phyloP scores from a whole-genome alignment of 2,329 filamentous ascomycete species.

The Pezicula radicicola region DNA sequence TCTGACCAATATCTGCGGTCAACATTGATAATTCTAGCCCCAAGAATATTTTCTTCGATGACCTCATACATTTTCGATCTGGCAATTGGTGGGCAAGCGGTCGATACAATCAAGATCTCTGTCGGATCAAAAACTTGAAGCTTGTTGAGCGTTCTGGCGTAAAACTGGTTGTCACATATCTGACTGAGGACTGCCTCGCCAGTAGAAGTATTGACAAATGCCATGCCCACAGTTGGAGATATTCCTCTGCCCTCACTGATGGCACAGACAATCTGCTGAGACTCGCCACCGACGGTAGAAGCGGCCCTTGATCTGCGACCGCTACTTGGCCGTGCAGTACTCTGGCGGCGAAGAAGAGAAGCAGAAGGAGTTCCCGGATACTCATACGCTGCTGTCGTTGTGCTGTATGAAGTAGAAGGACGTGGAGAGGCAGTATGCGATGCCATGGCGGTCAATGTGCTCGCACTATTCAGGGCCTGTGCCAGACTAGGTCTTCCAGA shows the following conservation, averaged over 20 bases:
- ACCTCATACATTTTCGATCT: slow-evolving; percentile 74
- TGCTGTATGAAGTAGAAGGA: slow-evolving; percentile 17
- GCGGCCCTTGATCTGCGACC: slow-evolving; percentile 23
- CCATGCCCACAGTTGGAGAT: slow-evolving; percentile 78
- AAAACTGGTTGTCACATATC: slow-evolving; percentile 91
- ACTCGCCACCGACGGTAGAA: slow-evolving; percentile 39
- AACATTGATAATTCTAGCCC: slow-evolving; percentile 58
- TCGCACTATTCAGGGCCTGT: too few species aligned
- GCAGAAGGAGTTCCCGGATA: slow-evolving; percentile 24
- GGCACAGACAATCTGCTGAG: slow-evolving; percentile 80
- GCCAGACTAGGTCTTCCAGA: too few species aligned
- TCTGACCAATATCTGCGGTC: slow-evolving; percentile 87
- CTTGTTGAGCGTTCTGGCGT: slow-evolving; percentile 84
- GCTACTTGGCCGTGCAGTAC: slow-evolving; percentile 27
- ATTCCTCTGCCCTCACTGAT: slow-evolving; percentile 85
- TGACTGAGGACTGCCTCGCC: slow-evolving; percentile 84
- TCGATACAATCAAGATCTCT: slow-evolving; percentile 73
- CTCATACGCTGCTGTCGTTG: slow-evolving; percentile 21
- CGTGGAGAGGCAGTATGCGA: background rate
- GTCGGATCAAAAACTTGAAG: slow-evolving; percentile 77
- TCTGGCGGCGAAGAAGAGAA: slow-evolving; percentile 18
- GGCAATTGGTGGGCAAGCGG: slow-evolving; percentile 59
- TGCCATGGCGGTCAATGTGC: too few species aligned
- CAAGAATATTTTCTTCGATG: slow-evolving; percentile 67
- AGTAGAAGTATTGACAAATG: slow-evolving; percentile 83